Conservation (phyloP, 352 stramenopile species). For the Pythium myriotylum region DNA sequence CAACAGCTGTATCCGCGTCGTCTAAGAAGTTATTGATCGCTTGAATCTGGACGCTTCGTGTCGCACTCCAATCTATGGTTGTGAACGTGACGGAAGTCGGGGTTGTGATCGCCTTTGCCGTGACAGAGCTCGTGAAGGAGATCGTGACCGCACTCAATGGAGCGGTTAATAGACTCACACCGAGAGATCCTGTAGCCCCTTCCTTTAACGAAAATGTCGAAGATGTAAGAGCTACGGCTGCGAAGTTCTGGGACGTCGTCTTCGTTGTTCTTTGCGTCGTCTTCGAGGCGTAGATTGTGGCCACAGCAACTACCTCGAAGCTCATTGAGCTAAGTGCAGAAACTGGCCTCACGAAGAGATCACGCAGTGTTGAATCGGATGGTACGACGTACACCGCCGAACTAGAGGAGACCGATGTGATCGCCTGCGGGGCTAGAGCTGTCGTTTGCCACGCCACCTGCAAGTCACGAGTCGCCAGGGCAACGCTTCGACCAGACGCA, state of each 20-base stretch:
- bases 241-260: constrained; percentile 37
- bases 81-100: constrained; percentile 37
- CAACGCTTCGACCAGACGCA: constrained; percentile 9
- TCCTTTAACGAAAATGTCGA: constrained; percentile 49
- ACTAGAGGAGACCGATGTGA: constrained; percentile 34
- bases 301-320: constrained; percentile 28
- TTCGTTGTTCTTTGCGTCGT: constrained; percentile 38
- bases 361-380: constrained; percentile 19
- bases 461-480: constrained; percentile 14
- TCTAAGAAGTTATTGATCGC: constrained; percentile 61
- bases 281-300: constrained; percentile 48
- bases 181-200: constrained; percentile 25
- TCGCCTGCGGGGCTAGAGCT: constrained; percentile 30
- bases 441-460: constrained; percentile 47
- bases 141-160: constrained; percentile 38
- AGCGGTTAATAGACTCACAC: constrained; percentile 43
- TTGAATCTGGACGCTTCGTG: constrained; percentile 37
- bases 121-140: constrained; percentile 35
- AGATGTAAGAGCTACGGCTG: constrained; percentile 38
- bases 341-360: constrained; percentile 31
- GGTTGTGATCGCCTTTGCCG: constrained; percentile 30
- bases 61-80: constrained; percentile 34
- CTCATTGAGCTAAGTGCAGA: constrained; percentile 2
- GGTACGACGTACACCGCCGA: constrained; percentile 40
- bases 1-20: constrained; percentile 35